Conservation (phyloP, 1,139 yeast species). For the Hemisphaericaspora xylofermentans region DNA sequence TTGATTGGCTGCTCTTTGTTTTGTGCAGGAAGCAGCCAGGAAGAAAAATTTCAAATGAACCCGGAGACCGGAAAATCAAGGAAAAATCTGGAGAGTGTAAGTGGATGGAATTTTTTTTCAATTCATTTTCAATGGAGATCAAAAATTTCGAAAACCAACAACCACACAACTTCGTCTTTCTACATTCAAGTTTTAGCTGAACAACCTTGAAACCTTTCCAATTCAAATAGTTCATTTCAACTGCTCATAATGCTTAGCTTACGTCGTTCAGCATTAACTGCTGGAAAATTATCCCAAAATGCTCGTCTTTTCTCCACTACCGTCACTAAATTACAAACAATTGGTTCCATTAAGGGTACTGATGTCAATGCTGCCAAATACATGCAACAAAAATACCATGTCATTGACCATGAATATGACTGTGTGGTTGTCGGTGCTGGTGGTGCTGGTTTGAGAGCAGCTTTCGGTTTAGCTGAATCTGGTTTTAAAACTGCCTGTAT, state of each 20-base stretch:
- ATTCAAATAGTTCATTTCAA: neutral
- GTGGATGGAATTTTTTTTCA: slow-evolving; percentile 1
- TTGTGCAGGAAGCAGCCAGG: neutral
- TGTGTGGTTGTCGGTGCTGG: slow-evolving; percentile 98
- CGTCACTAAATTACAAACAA: slow-evolving; percentile 26
- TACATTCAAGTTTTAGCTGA: neutral
- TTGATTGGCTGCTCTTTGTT: neutral
- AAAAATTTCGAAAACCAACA: neutral
- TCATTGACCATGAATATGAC: slow-evolving; percentile 96
- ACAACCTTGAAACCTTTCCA: neutral
- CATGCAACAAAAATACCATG: slow-evolving; percentile 76
- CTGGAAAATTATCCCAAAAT: slow-evolving; percentile 9
- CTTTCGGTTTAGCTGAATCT: slow-evolving; percentile 94
- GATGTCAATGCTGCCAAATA: slow-evolving; percentile 46
- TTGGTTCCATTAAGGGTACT: slow-evolving; percentile 50
- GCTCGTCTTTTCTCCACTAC: slow-evolving; percentile 24
- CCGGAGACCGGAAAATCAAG: slow-evolving; percentile 1
- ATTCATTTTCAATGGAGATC: neutral
- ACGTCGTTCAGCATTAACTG: slow-evolving; percentile 13
- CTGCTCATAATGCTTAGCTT: slow-evolving; percentile 11
- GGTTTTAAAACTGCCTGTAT: slow-evolving; percentile 98
- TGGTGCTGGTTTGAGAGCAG: slow-evolving; percentile 98
- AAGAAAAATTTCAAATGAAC: neutral
- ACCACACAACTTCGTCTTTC: neutral
- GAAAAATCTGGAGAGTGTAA: slow-evolving; percentile 2